phyloP scores from a whole-genome alignment of 2,329 filamentous ascomycete species.

The Cryphonectria radicalis region DNA sequence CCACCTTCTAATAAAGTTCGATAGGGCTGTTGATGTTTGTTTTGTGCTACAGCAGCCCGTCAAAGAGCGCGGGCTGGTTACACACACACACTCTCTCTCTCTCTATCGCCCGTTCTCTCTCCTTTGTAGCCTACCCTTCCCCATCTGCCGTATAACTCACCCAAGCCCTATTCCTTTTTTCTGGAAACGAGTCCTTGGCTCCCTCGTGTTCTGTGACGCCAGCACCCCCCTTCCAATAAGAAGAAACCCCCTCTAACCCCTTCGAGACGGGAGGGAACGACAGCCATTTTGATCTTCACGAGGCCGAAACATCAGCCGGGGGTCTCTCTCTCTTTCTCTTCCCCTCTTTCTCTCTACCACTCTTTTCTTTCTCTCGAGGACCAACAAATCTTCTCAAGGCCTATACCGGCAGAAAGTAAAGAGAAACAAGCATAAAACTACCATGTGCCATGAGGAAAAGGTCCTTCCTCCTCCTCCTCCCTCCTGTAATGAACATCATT shows the following conservation, averaged over 20 bases:
- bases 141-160: constrained; percentile 12
- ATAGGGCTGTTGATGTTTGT: not conserved
- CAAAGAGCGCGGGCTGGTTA: no score
- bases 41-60: not conserved
- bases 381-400: not conserved
- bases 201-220: not conserved
- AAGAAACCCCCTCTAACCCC: not conserved
- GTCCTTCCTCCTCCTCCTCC: not conserved
- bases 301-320: constrained; percentile 7
- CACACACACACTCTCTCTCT: no score
- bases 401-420: not conserved
- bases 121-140: no score
- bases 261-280: not conserved
- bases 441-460: not conserved
- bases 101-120: no score
- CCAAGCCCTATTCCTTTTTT: not conserved
- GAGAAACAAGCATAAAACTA: not conserved
- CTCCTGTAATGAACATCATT: not conserved
- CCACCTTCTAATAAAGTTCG: not conserved
- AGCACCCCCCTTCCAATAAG: not conserved
- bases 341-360: not conserved
- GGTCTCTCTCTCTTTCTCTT: not conserved
- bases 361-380: not conserved
- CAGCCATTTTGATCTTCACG: not conserved
- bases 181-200: not conserved